A percentile compares a stretch with the other conserved stretches of the same genome.
These are phyloP conservation scores for Epichloe typhina DNA, from an alignment of 2,329 filamentous ascomycete genomes.

Conservation along the genomic window DNA sequence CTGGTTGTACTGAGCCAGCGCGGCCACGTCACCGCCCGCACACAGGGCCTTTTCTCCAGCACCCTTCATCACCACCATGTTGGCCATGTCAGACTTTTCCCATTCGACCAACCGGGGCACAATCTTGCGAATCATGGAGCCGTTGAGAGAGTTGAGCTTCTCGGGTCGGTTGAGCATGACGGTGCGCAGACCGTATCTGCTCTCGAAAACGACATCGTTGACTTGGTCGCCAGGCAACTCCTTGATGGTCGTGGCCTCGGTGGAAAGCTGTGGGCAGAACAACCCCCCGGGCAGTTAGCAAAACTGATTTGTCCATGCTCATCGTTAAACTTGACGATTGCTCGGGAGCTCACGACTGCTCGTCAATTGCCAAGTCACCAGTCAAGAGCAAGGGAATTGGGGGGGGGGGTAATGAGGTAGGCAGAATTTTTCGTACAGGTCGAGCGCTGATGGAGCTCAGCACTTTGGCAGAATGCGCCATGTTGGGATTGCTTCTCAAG, in stretches of 20 bases:
- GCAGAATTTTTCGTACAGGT: conserved; percentile 11
- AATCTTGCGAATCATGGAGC: conserved; percentile 92
- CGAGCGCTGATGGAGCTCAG: conserved; percentile 36
- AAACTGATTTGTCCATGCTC: neutral
- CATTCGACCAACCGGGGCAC: conserved; percentile 80
- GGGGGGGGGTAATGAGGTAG: no score
- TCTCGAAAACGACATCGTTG: conserved; percentile 88
- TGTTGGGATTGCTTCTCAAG: conserved; percentile 34
- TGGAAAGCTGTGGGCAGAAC: conserved; percentile 18
- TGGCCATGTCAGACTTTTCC: conserved; percentile 89
- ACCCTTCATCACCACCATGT: conserved; percentile 85
- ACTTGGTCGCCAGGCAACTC: conserved; percentile 57
- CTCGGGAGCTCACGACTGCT: no score
- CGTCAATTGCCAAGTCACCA: no score
- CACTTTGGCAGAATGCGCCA: conserved; percentile 74
- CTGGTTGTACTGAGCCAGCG: conserved; percentile 62
- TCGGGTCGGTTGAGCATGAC: conserved; percentile 87
- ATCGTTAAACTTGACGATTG: no score
- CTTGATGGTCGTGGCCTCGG: conserved; percentile 27
- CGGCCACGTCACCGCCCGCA: conserved; percentile 81
- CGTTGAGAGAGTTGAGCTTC: conserved; percentile 87
- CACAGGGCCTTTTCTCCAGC: conserved; percentile 77
- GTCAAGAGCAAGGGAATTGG: no score
- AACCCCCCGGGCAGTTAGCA: neutral
- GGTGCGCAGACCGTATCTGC: conserved; percentile 75